Evolutionary conservation across 1,284 basidiomycete genomes (phyloP).

Genomic region (Agaricales sp.): DNA sequence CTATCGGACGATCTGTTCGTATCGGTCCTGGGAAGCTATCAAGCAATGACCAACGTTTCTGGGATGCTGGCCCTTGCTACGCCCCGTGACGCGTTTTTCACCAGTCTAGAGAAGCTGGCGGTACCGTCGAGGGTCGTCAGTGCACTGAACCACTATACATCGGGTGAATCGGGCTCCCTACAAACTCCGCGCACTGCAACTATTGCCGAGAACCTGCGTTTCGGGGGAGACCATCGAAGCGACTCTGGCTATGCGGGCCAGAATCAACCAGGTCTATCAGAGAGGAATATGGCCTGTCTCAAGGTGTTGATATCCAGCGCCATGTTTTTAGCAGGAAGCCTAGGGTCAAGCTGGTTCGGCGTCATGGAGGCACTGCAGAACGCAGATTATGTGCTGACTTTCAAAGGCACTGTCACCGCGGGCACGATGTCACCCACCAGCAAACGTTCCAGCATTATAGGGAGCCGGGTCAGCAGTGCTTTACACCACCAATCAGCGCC

Average conservation of each 20-base stretch:
- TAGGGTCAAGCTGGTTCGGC: constrained; percentile 86
- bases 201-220: constrained; percentile 56
- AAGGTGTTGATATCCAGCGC: constrained; percentile 76
- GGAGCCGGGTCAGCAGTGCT: constrained; percentile 26
- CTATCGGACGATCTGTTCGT: constrained; percentile 83
- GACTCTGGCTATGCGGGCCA: too few species aligned
- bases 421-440: neutral
- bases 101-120: constrained; percentile 77
- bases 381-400: constrained; percentile 79
- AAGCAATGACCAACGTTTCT: constrained; percentile 80
- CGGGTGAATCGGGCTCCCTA: constrained; percentile 33
- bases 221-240: constrained; percentile 44
- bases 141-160: constrained; percentile 58
- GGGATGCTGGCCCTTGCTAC: constrained; percentile 82
- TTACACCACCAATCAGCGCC: constrained; percentile 4
- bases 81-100: constrained; percentile 90
- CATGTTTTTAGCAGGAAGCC: constrained; percentile 73
- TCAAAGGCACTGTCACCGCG: constrained; percentile 32
- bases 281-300: constrained; percentile 86
- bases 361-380: constrained; percentile 88
- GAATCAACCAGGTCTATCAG: constrained; percentile 71
- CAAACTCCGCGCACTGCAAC: constrained; percentile 51
- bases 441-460: neutral
- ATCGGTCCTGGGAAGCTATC: constrained; percentile 72
- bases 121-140: constrained; percentile 84